Evolutionary conservation across 2,329 filamentous ascomycete genomes (phyloP).

Genomic region (Neurospora crassa): DNA sequence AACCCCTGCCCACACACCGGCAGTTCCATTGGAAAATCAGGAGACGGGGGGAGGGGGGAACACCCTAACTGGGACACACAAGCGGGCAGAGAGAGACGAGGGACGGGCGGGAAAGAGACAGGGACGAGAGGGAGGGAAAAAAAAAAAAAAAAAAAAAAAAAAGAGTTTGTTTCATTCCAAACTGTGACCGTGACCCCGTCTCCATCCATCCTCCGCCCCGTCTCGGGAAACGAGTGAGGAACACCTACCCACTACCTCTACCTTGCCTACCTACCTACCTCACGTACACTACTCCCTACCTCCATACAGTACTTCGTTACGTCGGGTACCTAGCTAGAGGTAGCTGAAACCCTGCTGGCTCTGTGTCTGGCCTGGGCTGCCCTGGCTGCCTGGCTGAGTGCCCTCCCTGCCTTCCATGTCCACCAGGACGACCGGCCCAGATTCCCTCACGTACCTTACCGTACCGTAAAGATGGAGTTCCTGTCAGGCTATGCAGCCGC

Average conservation of each 20-base stretch:
- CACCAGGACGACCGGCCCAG: not conserved
- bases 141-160: not conserved
- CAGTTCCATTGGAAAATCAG: not conserved
- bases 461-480: constrained; percentile 16
- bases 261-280: too few species aligned
- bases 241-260: not conserved
- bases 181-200: not conserved
- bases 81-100: not conserved
- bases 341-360: not conserved
- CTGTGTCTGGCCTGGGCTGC: not conserved
- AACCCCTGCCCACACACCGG: not conserved
- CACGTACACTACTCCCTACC: too few species aligned
- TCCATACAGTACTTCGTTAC: too few species aligned
- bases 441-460: not conserved
- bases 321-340: too few species aligned
- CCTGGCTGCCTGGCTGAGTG: too few species aligned
- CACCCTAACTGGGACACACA: too few species aligned
- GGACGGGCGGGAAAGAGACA: not conserved
- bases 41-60: not conserved
- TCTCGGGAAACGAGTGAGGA: not conserved
- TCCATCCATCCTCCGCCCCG: not conserved
- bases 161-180: not conserved
- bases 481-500: constrained; percentile 20
- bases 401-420: not conserved
- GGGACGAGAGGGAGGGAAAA: not conserved